Percentiles rank a stretch among this genome's conserved stretches.
These are phyloP conservation scores for Syncephalastrum racemosum DNA, from an alignment of 371 early-diverging fungal genomes.

Conservation along the genomic window DNA sequence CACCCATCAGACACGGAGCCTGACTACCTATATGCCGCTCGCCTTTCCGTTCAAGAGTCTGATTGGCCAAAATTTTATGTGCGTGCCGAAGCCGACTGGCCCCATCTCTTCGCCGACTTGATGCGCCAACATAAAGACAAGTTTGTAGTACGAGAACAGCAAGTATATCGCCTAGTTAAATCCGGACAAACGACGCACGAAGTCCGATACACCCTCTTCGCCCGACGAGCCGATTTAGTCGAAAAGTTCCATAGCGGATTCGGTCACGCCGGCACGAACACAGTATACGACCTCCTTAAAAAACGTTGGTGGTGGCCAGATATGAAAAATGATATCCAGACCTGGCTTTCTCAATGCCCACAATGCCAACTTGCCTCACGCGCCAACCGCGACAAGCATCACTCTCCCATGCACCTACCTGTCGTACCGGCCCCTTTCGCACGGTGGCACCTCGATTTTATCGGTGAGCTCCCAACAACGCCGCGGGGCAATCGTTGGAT, in stretches of 20 bases:
- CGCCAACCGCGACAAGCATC: neutral
- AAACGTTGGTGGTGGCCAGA: conserved; percentile 32
- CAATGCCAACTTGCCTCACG: conserved; percentile 23
- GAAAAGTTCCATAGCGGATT: conserved; percentile 17
- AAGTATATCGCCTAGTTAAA: too few relatives aligned
- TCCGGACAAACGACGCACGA: neutral
- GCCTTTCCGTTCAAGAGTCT: too few relatives aligned
- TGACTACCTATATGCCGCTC: too few relatives aligned
- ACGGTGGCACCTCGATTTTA: conserved; percentile 31
- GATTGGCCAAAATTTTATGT: too few relatives aligned
- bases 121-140: neutral
- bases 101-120: neutral
- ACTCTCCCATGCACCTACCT: conserved; percentile 19
- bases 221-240: conserved; percentile 14
- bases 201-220: neutral
- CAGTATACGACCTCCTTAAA: conserved; percentile 15
- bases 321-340: conserved; percentile 14
- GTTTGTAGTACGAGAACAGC: too few relatives aligned
- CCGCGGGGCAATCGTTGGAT: conserved; percentile 20
- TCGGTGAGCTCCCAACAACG: conserved; percentile 26
- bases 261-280: conserved; percentile 16
- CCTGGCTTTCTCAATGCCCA: conserved; percentile 18
- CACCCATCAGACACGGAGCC: too few relatives aligned
- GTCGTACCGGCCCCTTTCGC: too few relatives aligned
- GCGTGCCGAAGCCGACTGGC: neutral